Evolutionary conservation across 352 stramenopile species (phyloP).

Genomic region (Phytophthora citricola): DNA sequence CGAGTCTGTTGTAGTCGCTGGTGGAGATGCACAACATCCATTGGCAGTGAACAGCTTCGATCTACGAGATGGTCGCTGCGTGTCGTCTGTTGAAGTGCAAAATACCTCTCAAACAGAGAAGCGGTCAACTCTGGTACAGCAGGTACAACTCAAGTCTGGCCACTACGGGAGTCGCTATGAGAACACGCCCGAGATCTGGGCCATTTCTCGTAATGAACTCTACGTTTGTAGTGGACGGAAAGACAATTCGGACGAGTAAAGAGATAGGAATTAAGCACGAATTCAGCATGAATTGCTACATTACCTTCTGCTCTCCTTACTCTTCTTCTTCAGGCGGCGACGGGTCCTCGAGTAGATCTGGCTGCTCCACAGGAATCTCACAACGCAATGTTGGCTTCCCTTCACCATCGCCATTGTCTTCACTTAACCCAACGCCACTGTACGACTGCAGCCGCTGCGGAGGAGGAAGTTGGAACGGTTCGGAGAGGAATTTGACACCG

Average conservation of each 20-base stretch:
- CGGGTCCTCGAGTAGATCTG: conserved; percentile 81
- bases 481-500: conserved; percentile 72
- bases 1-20: conserved; percentile 49
- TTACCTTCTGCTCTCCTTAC: conserved; percentile 13
- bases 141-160: conserved; percentile 41
- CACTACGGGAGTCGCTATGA: conserved; percentile 12
- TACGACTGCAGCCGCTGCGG: conserved; percentile 59
- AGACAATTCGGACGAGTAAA: conserved; percentile 5
- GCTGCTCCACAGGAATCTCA: conserved; percentile 67
- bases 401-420: conserved; percentile 44
- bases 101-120: conserved; percentile 5
- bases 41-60: conserved; percentile 39
- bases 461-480: conserved; percentile 64
- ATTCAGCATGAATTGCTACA: conserved; percentile 5
- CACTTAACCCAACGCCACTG: conserved; percentile 51
- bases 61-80: conserved; percentile 29
- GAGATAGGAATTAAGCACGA: conserved; percentile 6
- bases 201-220: conserved; percentile 46
- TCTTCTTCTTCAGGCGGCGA: conserved; percentile 70
- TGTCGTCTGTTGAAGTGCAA: conserved; percentile 32
- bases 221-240: conserved; percentile 38
- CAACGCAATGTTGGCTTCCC: conserved; percentile 56
- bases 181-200: conserved; percentile 46
- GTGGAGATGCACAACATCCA: conserved; percentile 26
- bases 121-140: conserved; percentile 34